Evolutionary conservation across 306 rosid species (phyloP), one percentile per base, ranked within the genome.

Genomic region (Luffa aegyptiaca): DNA sequence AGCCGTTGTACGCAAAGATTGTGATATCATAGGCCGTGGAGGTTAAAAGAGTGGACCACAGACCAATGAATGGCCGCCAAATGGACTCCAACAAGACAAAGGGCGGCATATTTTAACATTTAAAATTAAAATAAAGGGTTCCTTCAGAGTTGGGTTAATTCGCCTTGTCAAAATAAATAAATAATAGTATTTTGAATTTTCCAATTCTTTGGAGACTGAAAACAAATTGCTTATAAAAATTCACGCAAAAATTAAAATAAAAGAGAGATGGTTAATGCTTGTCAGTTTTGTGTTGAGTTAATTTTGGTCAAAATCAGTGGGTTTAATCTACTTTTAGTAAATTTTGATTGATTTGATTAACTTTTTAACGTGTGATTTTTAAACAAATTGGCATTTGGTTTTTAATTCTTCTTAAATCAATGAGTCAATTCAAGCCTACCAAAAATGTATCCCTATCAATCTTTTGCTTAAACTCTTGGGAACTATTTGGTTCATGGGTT

Each of bases 41-140:
- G 79, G 79, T 35, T 75, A 51, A 35, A 51, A 17, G 36, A 17
- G 63, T 51, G 63, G 46, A 10, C 63, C 62, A 75, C 79, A 0
- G 5, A 52, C 79, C 79, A 51, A 48, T 75, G 61, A 52, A 8
- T 17, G 64, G 65, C 64, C 33, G 87, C 81, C 92, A 80, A 76
- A 82, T 80, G 87, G 86, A 66, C 70, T 41, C 35, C 42, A 62
- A 41, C 52, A 20, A 74, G 62, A 51, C 80, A 64, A 79, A 8
- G 84, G 92, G 75, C 87, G 84, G 87, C 90, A 76, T 33, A 26
- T 51, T 66, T 21, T 46, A 26, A 26, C 31, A 13, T 51, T 51
- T 2, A 73, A 20, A 1, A n/a, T 73, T 48, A 26, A 72, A 72
- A 69, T 31, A 33, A 74, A 51, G 11, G 26, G 8, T 74, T 26